These are phyloP conservation scores for Lindgomyces ingoldianus DNA, from an alignment of 495 filamentous ascomycete species.

Conservation along the genomic window DNA sequence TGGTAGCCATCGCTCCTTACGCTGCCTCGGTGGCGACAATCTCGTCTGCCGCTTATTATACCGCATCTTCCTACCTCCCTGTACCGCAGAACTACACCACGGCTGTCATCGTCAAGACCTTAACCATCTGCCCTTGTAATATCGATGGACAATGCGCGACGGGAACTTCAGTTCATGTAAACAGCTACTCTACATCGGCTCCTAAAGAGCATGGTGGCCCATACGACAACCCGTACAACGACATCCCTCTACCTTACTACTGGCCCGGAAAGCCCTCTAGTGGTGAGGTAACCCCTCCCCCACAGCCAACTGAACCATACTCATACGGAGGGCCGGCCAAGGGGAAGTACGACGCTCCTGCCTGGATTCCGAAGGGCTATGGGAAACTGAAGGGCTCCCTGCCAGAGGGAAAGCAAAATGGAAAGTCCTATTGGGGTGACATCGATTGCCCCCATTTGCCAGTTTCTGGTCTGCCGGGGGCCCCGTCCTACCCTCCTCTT, in stretches of 20 bases:
- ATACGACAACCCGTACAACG: slow-evolving; percentile 34
- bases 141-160: slow-evolving; percentile 1
- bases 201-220: slow-evolving; percentile 29
- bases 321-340: slow-evolving; percentile 23
- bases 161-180: not conserved
- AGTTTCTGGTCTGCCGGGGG: slow-evolving; percentile 17
- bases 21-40: slow-evolving; percentile 19
- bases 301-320: slow-evolving; percentile 23
- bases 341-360: slow-evolving; percentile 26
- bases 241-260: slow-evolving; percentile 17
- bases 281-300: slow-evolving; percentile 13
- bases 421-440: slow-evolving; percentile 33
- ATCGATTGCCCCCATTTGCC: slow-evolving; percentile 33
- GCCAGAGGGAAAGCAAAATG: slow-evolving; percentile 28
- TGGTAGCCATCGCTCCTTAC: slow-evolving; percentile 37
- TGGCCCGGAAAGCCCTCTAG: slow-evolving; percentile 25
- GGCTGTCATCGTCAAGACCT: not conserved
- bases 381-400: slow-evolving; percentile 26
- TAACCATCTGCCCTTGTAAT: slow-evolving; percentile 10
- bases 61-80: not conserved
- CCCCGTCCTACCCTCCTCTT: not conserved
- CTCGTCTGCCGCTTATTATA: slow-evolving; percentile 12
- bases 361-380: slow-evolving; percentile 33
- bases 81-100: not conserved
- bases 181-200: slow-evolving; percentile 5